Evolutionary conservation across 371 early-diverging fungal genomes (phyloP).

Genomic region (Choanephora cucurbitarum): DNA sequence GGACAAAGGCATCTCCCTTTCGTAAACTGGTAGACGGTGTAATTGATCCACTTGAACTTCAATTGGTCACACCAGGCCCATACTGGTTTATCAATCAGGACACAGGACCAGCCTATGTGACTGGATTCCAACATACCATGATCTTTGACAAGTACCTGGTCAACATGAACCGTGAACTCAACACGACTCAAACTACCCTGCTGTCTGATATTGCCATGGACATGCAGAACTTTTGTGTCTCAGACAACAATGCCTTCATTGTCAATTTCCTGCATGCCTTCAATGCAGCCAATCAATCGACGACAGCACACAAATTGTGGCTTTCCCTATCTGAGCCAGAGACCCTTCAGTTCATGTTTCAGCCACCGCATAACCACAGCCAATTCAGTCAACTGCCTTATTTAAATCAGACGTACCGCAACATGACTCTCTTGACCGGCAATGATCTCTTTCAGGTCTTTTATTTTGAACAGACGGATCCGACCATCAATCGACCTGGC

Average conservation of each 20-base stretch:
- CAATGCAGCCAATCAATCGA: slow-evolving; percentile 36
- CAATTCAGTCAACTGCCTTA: slow-evolving; percentile 35
- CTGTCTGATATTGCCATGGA: slow-evolving; percentile 34
- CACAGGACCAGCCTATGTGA: slow-evolving; percentile 44
- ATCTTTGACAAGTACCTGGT: slow-evolving; percentile 52
- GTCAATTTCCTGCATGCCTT: slow-evolving; percentile 45
- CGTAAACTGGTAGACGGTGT: slow-evolving; percentile 37
- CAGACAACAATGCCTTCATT: slow-evolving; percentile 39
- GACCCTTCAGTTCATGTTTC: slow-evolving; percentile 37
- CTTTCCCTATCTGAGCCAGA: slow-evolving; percentile 31
- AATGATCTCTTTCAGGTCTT: slow-evolving; percentile 20
- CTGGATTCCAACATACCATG: slow-evolving; percentile 51
- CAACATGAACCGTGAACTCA: slow-evolving; percentile 21
- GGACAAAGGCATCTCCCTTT: slow-evolving; percentile 40
- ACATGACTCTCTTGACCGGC: slow-evolving; percentile 43
- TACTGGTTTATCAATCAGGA: slow-evolving; percentile 40
- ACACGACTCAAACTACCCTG: slow-evolving; percentile 8
- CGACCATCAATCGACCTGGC: slow-evolving; percentile 41
- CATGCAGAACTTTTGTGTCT: slow-evolving; percentile 52
- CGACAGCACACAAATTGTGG: slow-evolving; percentile 36
- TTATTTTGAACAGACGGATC: slow-evolving; percentile 27
- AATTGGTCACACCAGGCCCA: slow-evolving; percentile 39
- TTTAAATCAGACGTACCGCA: slow-evolving; percentile 34
- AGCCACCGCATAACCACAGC: slow-evolving; percentile 30
- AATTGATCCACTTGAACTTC: slow-evolving; percentile 35